These are phyloP conservation scores for Russula compacta DNA, from an alignment of 768 basidiomycete genomes.

Conservation along the genomic window DNA sequence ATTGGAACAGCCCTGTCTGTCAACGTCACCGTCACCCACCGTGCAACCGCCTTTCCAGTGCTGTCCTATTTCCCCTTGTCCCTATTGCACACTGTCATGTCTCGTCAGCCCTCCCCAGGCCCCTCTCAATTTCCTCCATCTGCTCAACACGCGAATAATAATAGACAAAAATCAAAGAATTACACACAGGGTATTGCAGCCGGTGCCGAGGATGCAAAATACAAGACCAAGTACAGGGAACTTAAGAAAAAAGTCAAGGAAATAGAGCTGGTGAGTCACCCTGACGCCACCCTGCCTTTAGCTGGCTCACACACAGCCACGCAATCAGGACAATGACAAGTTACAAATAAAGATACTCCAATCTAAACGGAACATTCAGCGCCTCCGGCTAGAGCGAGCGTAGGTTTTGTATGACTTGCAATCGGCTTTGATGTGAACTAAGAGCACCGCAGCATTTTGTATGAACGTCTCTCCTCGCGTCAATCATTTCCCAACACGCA, in stretches of 20 bases:
- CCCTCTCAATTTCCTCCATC: constrained; percentile 23
- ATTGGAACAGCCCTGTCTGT: constrained; percentile 5
- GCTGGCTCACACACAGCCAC: background rate
- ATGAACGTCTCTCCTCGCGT: constrained; percentile 58
- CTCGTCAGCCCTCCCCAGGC: constrained; percentile 40
- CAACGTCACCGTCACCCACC: constrained; percentile 24
- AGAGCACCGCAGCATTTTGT: constrained; percentile 47
- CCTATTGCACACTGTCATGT: constrained; percentile 48
- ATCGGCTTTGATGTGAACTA: constrained; percentile 16
- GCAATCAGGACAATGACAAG: constrained; percentile 74
- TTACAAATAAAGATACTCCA: constrained; percentile 71
- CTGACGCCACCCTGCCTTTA: background rate
- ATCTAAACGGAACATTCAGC: constrained; percentile 74
- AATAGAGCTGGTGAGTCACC: constrained; percentile 60
- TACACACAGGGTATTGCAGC: constrained; percentile 58
- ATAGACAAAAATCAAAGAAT: constrained; percentile 38
- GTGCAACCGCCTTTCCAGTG: constrained; percentile 25
- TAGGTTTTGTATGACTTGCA: constrained; percentile 36
- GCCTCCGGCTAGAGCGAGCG: constrained; percentile 86
- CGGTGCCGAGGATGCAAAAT: constrained; percentile 78
- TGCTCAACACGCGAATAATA: constrained; percentile 5
- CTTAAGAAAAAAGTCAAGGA: constrained; percentile 83
- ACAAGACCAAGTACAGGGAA: constrained; percentile 82
- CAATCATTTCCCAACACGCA: constrained; percentile 24
- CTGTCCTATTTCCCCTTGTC: constrained; percentile 25